Base-by-base conservation (phyloP, 1,139 yeast species). In the Protomyces inundatus region DNA sequence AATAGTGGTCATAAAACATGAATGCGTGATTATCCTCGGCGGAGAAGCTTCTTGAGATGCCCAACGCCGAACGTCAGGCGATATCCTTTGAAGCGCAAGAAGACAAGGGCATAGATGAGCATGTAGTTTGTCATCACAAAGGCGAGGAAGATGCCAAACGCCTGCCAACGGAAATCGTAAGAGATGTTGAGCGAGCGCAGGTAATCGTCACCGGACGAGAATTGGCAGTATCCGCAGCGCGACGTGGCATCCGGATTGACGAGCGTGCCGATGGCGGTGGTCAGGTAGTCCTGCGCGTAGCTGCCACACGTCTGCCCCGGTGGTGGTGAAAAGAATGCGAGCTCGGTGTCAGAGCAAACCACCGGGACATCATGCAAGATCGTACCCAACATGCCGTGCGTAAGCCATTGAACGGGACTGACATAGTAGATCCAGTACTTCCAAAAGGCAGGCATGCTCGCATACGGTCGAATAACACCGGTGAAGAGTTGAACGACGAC, bases 381-480 rank as follows among this genome's bases (percentile, higher is more conserved):
- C 5, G 78, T 66, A 23, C 82, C 75, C 56, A 85, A 77, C 71
- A 86, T 75, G 51, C 84, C 85, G 62, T 84, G 84, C 60, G 86
- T 80, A 69, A 84, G 78, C 70, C 86, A 87, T 0, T 89, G 85
- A 73, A 82, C 82, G 34, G 93, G 93, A 5, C 88, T 83, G 1
- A 81, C 81, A 71, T 85, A 82, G 76, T 85, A 83, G 88, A 87
- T 85, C 77, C 87, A 89, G 67, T 71, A 78, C 79, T 79, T 48
- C 64, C 64, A 86, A 76, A 87, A 86, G 1, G 85, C 85, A 10
- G 88, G 88, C 82, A 84, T 81, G 65, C 81, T 76, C 3, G 71
- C 65, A 32, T 75, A 77, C n/a, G 87, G 86, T 71, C 84, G 87
- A 58, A 83, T 81, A 66, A 85, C 84, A 73, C 89, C 89, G 71